phyloP scores from a whole-genome alignment of 345 rosid genomes.

The Aegle marmelos region DNA sequence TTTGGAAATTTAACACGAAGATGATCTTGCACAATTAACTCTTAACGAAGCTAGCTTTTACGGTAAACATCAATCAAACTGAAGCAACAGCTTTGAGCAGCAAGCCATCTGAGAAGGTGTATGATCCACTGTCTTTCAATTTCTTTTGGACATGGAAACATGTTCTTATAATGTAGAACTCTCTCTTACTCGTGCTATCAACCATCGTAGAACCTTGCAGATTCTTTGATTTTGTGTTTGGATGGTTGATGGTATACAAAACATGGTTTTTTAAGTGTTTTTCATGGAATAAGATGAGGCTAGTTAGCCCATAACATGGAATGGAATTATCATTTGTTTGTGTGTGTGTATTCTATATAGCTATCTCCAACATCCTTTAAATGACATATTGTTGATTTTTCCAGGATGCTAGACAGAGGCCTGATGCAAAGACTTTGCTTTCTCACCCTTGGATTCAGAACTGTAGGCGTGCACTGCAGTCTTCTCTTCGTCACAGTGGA shows the following conservation, averaged over 20 bases:
- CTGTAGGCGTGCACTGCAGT: constrained; percentile 79
- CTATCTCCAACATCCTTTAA: constrained; percentile 8
- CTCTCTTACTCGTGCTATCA: background rate
- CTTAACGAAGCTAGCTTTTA: background rate
- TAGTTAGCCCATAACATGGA: background rate
- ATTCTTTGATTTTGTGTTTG: background rate
- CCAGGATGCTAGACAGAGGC: constrained; percentile 97
- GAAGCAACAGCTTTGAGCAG: background rate
- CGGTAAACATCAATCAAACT: background rate
- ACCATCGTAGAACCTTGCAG: background rate
- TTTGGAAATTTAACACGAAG: background rate
- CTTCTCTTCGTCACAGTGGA: constrained; percentile 84
- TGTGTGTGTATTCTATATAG: background rate
- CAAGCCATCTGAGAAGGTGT: too few species aligned
- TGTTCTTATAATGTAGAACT: background rate
- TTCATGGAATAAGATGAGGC: background rate
- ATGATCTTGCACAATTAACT: background rate
- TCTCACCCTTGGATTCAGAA: constrained; percentile 99
- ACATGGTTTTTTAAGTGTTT: background rate
- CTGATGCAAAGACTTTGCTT: constrained; percentile 98
- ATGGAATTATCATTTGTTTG: background rate
- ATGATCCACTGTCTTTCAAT: background rate
- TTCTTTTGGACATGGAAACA: background rate
- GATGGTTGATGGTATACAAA: background rate
- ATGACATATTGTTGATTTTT: constrained; percentile 20